A percentile compares a stretch with the other conserved stretches of the same genome.
phyloP scores from a whole-genome alignment of 2,329 filamentous ascomycete genomes.

The Epicoccum sorghinum region DNA sequence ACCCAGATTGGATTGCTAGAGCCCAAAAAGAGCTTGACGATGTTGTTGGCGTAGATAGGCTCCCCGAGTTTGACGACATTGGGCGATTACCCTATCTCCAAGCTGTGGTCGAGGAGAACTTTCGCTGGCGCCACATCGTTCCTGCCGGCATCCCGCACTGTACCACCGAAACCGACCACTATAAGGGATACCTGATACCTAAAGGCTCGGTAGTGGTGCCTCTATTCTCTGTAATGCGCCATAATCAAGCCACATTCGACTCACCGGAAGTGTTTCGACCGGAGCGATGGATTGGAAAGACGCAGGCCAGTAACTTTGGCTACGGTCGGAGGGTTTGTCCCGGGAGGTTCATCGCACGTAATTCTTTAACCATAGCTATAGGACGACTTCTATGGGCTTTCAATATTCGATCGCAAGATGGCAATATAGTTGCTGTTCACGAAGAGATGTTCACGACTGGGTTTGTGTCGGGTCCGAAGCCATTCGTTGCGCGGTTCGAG shows the following conservation, averaged over 20 bases:
- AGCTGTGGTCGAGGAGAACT: conserved; percentile 37
- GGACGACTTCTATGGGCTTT: conserved; percentile 60
- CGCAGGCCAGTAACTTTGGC: conserved; percentile 47
- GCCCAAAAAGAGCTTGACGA: conserved; percentile 28
- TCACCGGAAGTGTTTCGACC: conserved; percentile 42
- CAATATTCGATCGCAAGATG: conserved; percentile 43
- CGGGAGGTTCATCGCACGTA: conserved; percentile 39
- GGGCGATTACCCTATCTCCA: conserved; percentile 33
- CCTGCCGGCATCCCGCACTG: conserved; percentile 54
- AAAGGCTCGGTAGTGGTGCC: conserved; percentile 46
- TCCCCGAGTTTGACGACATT: conserved; percentile 31
- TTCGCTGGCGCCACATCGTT: conserved; percentile 44
- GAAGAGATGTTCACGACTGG: conserved; percentile 24
- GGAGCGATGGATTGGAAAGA: conserved; percentile 41
- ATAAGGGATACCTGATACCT: conserved; percentile 56
- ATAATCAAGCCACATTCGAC: conserved; percentile 28
- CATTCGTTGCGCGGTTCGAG: conserved; percentile 36
- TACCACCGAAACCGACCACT: conserved; percentile 53
- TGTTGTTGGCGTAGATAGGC: conserved; percentile 22
- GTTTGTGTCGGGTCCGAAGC: conserved; percentile 30
- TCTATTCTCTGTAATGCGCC: conserved; percentile 43
- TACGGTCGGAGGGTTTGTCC: conserved; percentile 48
- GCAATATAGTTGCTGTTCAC: not conserved
- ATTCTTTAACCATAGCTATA: conserved; percentile 55
- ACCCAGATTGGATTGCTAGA: conserved; percentile 15